Evolutionary conservation across 257 asterid species (phyloP).

Genomic region (Fraxinus excelsior): DNA sequence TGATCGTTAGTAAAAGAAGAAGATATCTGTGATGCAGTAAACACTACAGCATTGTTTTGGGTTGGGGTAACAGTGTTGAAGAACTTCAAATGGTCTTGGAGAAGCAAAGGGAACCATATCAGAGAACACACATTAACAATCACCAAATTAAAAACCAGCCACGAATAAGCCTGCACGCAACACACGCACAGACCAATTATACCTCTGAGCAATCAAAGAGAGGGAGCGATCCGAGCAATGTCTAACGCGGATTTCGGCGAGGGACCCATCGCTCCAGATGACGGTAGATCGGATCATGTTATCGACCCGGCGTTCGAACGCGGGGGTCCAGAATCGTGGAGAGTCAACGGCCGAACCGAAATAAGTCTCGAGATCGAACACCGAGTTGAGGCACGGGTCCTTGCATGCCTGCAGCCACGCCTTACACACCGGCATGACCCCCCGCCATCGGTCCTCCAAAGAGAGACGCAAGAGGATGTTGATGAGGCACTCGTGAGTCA

Average conservation of each 20-base stretch:
- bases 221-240: conserved; percentile 80
- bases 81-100: too few species aligned
- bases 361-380: conserved; percentile 53
- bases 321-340: conserved; percentile 64
- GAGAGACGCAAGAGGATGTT: conserved; percentile 69
- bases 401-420: conserved; percentile 71
- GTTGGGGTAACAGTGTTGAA: too few species aligned
- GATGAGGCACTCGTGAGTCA: conserved; percentile 81
- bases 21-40: too few species aligned
- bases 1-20: too few species aligned
- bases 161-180: not conserved
- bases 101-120: not conserved
- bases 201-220: conserved; percentile 68
- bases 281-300: conserved; percentile 68
- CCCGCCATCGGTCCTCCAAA: conserved; percentile 66
- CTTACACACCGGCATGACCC: conserved; percentile 68
- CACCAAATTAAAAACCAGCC: not conserved
- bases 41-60: too few species aligned
- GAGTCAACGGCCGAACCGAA: conserved; percentile 54
- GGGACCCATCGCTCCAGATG: conserved; percentile 58
- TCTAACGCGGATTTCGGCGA: conserved; percentile 61
- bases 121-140: not conserved
- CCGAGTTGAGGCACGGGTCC: conserved; percentile 70
- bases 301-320: conserved; percentile 69
- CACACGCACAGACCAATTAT: not conserved